Percentiles rank a stretch among this genome's conserved stretches.
Conservation (phyloP, 179 eudicot genomes). For the Carnegiea gigantea region DNA sequence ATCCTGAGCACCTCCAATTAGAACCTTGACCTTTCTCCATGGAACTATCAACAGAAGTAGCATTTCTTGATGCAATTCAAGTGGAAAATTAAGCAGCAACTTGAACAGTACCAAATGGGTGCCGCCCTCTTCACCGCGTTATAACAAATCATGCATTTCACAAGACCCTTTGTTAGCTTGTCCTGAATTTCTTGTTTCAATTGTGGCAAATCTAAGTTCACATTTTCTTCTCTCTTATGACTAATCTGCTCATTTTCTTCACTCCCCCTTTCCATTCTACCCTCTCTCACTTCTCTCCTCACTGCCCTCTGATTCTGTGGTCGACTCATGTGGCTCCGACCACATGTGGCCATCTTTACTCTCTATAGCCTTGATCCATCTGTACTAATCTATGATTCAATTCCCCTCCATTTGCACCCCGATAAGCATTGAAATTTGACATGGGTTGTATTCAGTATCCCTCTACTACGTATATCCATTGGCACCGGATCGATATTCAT, state of each 20-base stretch:
- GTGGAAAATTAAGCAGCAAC: slow-evolving; percentile 88
- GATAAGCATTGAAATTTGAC: slow-evolving; percentile 13
- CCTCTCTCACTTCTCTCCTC: slow-evolving; percentile 34
- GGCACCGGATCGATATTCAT: too few species aligned
- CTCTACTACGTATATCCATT: neutral
- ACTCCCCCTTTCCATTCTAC: slow-evolving; percentile 23
- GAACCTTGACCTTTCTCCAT: slow-evolving; percentile 82
- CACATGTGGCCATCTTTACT: neutral
- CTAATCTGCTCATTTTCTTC: slow-evolving; percentile 19
- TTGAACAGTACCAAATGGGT: slow-evolving; percentile 82
- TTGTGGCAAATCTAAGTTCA: slow-evolving; percentile 53
- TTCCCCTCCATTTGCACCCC: slow-evolving; percentile 35
- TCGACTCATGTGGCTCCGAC: slow-evolving; percentile 42
- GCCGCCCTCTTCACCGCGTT: slow-evolving; percentile 89
- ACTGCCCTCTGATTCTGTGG: slow-evolving; percentile 48
- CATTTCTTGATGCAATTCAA: slow-evolving; percentile 86
- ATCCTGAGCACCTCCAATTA: slow-evolving; percentile 96
- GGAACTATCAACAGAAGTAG: slow-evolving; percentile 68
- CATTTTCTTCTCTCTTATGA: slow-evolving; percentile 27
- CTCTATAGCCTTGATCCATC: slow-evolving; percentile 22
- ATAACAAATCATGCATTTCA: slow-evolving; percentile 98
- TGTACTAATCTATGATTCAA: slow-evolving; percentile 21
- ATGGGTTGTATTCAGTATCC: slow-evolving; percentile 16
- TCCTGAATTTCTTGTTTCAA: slow-evolving; percentile 94
- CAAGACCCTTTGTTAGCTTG: slow-evolving; percentile 66